Base-by-base conservation (phyloP, 495 filamentous ascomycete genomes). In the Letharia lupina region DNA sequence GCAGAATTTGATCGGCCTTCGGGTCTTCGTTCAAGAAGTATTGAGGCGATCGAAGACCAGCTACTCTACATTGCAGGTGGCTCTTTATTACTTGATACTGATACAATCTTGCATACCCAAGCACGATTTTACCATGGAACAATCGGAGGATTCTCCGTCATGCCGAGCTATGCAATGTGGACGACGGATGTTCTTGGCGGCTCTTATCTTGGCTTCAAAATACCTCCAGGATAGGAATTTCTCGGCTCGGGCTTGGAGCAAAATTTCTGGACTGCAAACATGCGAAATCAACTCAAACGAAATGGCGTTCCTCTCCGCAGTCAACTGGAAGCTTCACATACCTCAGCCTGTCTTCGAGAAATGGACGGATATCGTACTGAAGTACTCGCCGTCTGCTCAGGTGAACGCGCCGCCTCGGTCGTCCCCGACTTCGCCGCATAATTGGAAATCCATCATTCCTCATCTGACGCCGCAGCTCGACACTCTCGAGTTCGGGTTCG, bases 201-300 rank as follows among this genome's bases (percentile, higher is more conserved):
- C 91, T 16, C 80, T 97, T 68, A 96, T 97, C 70, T 81, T 97
- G 58, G 91, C 91, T 4, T 97, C 94, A 33, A 98, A 98, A 78
- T 98, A 96, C 75, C 81, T 98, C 50, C 94, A 98, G 75, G 94
- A 98, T 75, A 89, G 94, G 56, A 98, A 98, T 76, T 98, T 93
- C 76, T 98, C 95, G 11, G 92, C 94, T 50, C 84, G 91, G 45
- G 94, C 94, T 31, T 98, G 94, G 94, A 97, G 94, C 75, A 97
- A 95, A 80, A 98, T 98, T 62, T 97, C 93, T 31, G 93, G 93
- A 47, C 80, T 98, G 47, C 90, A 90, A 69, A 91, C 90, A 0
- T 77, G 82, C 42, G 94, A 98, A 77, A 96, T 98, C 75, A 98
- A 98, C 77, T 86, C 90, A 69, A 98, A 97, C 74, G 94, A 98